These are phyloP conservation scores for Hericium rajendrae DNA, from an alignment of 768 basidiomycete genomes.

Conservation along the genomic window DNA sequence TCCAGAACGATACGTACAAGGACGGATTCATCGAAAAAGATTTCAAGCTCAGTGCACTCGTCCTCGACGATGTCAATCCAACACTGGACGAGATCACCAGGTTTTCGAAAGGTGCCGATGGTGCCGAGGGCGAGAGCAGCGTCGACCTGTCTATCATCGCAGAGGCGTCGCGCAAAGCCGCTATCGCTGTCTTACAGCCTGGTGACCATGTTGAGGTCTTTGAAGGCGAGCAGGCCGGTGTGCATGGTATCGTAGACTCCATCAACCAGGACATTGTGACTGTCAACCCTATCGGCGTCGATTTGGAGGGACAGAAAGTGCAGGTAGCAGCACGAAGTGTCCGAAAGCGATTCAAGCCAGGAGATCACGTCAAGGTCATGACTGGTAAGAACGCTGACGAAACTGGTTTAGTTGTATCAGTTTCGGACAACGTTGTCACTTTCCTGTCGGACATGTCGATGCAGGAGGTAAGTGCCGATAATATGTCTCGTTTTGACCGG, in stretches of 20 bases:
- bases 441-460: constrained; percentile 96
- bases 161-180: constrained; percentile 83
- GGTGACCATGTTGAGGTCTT: constrained; percentile 97
- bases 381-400: constrained; percentile 90
- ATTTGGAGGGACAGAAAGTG: constrained; percentile 79
- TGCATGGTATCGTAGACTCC: constrained; percentile 87
- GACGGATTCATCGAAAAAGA: constrained; percentile 97
- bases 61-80: constrained; percentile 84
- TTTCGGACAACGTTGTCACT: constrained; percentile 84
- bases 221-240: constrained; percentile 91
- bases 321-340: constrained; percentile 84
- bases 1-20: constrained; percentile 88
- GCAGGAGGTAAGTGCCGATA: constrained; percentile 58
- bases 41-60: constrained; percentile 69
- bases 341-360: constrained; percentile 89
- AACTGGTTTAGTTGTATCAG: constrained; percentile 90
- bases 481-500: neutral
- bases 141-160: constrained; percentile 88
- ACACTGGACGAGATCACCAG: constrained; percentile 94
- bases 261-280: constrained; percentile 82
- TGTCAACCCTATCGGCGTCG: constrained; percentile 67
- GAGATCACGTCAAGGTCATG: constrained; percentile 99
- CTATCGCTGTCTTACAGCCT: constrained; percentile 91
- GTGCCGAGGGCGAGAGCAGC: constrained; percentile 51
- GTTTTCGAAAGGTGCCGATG: constrained; percentile 72